A percentile compares a stretch with the other conserved stretches of the same genome.
These are phyloP conservation scores for Claviceps capensis DNA, from an alignment of 2,329 filamentous ascomycete genomes.

Conservation along the genomic window DNA sequence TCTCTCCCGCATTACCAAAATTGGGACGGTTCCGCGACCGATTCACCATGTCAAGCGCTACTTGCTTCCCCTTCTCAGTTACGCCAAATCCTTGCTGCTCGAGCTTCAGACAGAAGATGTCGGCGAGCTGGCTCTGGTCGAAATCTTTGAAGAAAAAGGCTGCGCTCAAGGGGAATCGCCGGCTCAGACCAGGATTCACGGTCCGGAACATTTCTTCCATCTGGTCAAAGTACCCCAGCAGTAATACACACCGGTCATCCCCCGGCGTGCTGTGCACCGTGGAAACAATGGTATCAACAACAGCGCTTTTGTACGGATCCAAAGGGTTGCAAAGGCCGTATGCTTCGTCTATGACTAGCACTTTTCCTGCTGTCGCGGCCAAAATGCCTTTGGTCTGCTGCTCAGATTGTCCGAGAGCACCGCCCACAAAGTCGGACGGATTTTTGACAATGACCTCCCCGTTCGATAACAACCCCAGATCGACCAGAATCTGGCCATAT, in stretches of 20 bases:
- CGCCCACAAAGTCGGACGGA: constrained; percentile 59
- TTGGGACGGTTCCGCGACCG: constrained; percentile 49
- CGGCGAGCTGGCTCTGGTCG: constrained; percentile 36
- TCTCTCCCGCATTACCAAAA: constrained; percentile 63
- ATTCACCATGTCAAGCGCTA: constrained; percentile 45
- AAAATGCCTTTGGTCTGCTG: constrained; percentile 59
- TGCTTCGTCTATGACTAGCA: constrained; percentile 69
- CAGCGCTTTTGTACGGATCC: constrained; percentile 43
- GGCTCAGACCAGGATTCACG: constrained; percentile 53
- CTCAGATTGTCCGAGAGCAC: constrained; percentile 51
- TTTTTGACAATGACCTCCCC: constrained; percentile 62
- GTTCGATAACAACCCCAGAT: constrained; percentile 52
- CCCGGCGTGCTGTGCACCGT: constrained; percentile 57
- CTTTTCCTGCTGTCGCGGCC: constrained; percentile 52
- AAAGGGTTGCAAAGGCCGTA: constrained; percentile 45
- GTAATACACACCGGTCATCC: constrained; percentile 58
- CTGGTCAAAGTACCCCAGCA: constrained; percentile 56
- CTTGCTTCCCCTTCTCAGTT: constrained; percentile 35
- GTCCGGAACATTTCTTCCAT: constrained; percentile 64
- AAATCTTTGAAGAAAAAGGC: constrained; percentile 62
- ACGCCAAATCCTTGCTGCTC: constrained; percentile 38
- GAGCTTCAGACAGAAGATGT: constrained; percentile 52
- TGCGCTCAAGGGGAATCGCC: constrained; percentile 49
- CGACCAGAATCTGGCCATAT: constrained; percentile 54
- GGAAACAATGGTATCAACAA: constrained; percentile 61